Conservation (phyloP, 768 basidiomycete genomes). For the Boletus rubescentipes region DNA sequence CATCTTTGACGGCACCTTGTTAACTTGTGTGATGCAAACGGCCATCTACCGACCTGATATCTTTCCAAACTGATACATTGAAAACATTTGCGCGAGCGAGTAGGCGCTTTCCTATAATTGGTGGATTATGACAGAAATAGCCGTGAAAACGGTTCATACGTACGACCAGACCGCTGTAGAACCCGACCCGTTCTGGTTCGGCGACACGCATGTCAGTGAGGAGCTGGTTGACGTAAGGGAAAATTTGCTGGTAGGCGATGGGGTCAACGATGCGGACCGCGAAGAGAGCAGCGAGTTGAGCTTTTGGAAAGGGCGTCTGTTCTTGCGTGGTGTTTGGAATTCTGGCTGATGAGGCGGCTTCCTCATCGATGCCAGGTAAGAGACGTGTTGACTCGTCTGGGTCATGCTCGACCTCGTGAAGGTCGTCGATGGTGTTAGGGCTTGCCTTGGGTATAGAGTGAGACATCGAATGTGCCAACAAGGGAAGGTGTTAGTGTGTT, state of each 20-base stretch:
- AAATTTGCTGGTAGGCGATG: constrained; percentile 59
- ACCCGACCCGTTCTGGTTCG: constrained; percentile 55
- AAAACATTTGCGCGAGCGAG: constrained; percentile 56
- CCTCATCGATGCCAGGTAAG: constrained; percentile 9
- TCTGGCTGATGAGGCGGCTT: neutral
- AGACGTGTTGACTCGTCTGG: constrained; percentile 18
- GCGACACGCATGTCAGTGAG: constrained; percentile 52
- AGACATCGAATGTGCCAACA: neutral
- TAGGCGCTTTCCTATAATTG: constrained; percentile 56
- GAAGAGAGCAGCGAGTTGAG: constrained; percentile 42
- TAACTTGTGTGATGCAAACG: neutral
- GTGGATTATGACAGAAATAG: no score
- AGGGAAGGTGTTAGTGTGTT: neutral
- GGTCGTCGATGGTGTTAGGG: neutral
- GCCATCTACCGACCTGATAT: constrained; percentile 44
- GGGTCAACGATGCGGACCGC: constrained; percentile 56
- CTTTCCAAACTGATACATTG: constrained; percentile 61
- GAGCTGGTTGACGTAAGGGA: constrained; percentile 68
- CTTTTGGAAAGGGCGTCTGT: constrained; percentile 39
- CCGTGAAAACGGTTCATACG: constrained; percentile 13
- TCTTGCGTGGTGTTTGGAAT: neutral
- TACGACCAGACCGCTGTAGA: constrained; percentile 66
- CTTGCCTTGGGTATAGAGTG: neutral
- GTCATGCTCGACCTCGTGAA: neutral
- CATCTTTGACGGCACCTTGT: constrained; percentile 37